These are phyloP conservation scores for Primulina huaijiensis DNA, from an alignment of 257 asterid species.

Conservation along the genomic window DNA sequence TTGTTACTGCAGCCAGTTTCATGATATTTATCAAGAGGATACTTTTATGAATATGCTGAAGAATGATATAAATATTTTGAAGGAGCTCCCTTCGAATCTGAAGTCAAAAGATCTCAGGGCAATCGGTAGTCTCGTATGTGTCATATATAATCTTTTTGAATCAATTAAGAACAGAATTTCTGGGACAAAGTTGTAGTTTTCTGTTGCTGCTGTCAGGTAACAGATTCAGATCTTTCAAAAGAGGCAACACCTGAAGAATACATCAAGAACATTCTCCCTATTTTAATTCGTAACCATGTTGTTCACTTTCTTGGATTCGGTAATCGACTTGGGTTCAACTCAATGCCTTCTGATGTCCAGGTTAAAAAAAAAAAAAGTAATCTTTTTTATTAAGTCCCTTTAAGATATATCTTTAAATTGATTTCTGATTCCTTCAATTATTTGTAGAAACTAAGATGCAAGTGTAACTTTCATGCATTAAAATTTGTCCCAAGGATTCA, in stretches of 20 bases:
- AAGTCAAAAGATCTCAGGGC: conserved; percentile 62
- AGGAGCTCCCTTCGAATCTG: conserved; percentile 69
- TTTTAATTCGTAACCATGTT: conserved; percentile 33
- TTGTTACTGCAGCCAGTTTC: conserved; percentile 65
- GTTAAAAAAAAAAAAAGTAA: conserved; percentile 29
- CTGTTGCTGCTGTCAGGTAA: conserved; percentile 46
- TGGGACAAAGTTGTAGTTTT: conserved; percentile 17
- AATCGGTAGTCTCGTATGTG: conserved; percentile 74
- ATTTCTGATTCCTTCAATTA: conserved; percentile 9
- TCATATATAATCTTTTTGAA: conserved; percentile 13
- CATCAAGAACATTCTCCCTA: conserved; percentile 55
- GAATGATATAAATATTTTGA: conserved; percentile 60
- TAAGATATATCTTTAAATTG: conserved; percentile 1
- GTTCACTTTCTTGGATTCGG: neutral
- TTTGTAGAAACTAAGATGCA: conserved; percentile 82
- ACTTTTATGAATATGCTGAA: conserved; percentile 44
- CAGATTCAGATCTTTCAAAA: conserved; percentile 86
- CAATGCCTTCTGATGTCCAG: conserved; percentile 75
- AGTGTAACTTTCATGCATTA: conserved; percentile 91
- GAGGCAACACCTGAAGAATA: conserved; percentile 86
- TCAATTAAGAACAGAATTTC: neutral
- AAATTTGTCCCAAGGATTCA: conserved; percentile 76
- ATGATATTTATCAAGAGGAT: conserved; percentile 83
- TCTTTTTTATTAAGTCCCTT: neutral
- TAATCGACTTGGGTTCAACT: conserved; percentile 13